Base-by-base conservation (phyloP, 2,329 filamentous ascomycete genomes). In the Clonostachys rosea region DNA sequence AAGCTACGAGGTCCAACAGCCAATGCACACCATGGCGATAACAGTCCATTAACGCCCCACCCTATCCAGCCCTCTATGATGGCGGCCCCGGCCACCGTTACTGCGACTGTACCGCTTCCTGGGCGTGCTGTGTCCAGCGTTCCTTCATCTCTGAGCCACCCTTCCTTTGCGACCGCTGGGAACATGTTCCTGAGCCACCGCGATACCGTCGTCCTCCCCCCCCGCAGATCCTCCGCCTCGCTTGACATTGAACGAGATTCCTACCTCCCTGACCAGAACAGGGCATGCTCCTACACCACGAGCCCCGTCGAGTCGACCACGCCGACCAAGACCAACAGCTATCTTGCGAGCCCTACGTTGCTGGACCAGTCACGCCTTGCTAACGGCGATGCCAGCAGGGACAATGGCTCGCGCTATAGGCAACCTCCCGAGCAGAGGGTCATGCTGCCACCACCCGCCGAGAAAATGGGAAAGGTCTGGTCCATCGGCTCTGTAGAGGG, bases 401-500 rank as follows among this genome's bases (percentile, higher is more conserved):
- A 44, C 42, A 18, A 33, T 13, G 20, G 35, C 30, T 55, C 57
- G 10, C 58, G 61, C n/a, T 59, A 63, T 34, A 62, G 65, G 36
- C 59, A 63, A 47, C 68, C 61, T 50, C 57, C 62, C 11, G 71
- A 76, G 5, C 68, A 73, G 43, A 66, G 71, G 10, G 50, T 69
- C 12, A 68, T 69, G 16, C 63, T 67, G 50, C 73, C 65, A 0
- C 66, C 76, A 1, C 24, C 24, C 24, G 24, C 24, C 36, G 81
- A 84, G 58, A 84, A 83, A 59, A 78, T 73, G 16, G 81, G 83
- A 59, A 84, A 84, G 59, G 75, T 78, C 34, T 84, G 81, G 81
- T 84, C 81, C 17, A 84, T 85, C 59, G 79, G 78, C 5, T 71
- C 75, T 18, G 72, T 67, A 9, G 71, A 76, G 45, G 62, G 71